phyloP scores from a whole-genome alignment of 257 asterid species.

The Prunella vulgaris region DNA sequence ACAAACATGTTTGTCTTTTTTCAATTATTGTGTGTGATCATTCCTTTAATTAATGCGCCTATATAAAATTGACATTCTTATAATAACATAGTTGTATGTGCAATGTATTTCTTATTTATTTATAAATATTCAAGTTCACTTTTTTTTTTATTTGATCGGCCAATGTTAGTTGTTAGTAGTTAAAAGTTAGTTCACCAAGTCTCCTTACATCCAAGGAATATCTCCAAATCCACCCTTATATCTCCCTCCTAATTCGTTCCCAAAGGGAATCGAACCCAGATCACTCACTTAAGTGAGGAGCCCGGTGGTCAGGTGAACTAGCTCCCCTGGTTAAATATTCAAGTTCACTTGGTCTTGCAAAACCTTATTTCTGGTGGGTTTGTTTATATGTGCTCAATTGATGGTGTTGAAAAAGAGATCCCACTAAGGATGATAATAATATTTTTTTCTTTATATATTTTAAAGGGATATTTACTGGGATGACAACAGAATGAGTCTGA shows the following conservation, averaged over 20 bases:
- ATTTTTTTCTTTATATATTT: neutral
- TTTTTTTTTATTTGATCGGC: too few species aligned
- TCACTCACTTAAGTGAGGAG: too few species aligned
- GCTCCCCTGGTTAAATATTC: neutral
- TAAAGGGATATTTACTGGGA: neutral
- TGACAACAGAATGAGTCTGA: too few species aligned
- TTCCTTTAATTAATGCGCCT: neutral
- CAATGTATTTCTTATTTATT: neutral
- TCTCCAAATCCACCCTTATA: too few species aligned
- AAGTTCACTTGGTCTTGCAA: conserved; percentile 16
- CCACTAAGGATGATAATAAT: conserved; percentile 3
- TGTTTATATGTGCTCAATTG: conserved; percentile 6
- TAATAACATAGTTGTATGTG: neutral
- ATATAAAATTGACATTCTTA: neutral
- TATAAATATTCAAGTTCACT: too few species aligned
- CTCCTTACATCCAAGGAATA: too few species aligned
- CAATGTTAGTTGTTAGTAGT: too few species aligned
- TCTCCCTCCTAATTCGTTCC: too few species aligned
- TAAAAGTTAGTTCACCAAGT: too few species aligned
- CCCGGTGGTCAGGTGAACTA: too few species aligned
- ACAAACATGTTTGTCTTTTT: neutral
- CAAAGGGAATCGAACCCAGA: too few species aligned
- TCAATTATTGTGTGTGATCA: neutral
- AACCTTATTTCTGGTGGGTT: conserved; percentile 12
- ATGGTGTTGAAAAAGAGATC: conserved; percentile 6